Base-by-base conservation (phyloP, 306 rosid species). In the Benincasa hispida region DNA sequence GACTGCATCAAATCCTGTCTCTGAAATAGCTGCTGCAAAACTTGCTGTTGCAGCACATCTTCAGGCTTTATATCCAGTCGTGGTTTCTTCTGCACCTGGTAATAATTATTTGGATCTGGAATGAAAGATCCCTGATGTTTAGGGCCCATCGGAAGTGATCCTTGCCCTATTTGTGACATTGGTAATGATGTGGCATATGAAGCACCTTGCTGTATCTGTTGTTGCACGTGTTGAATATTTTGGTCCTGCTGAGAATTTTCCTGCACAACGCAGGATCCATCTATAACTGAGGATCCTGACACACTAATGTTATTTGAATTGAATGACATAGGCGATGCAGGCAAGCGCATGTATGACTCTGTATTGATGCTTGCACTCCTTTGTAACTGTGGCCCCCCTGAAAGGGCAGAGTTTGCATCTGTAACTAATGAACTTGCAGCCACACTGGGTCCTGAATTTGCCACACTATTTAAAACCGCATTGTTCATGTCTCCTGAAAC, bases 351-450 rank as follows among this genome's bases (percentile, higher is more conserved):
- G 79, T 94, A 90, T 3, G 99, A 87, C 76, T 94, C 97, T 19
- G 88, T 83, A 72, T 94, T 94, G 85, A 87, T 82, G 85, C 99
- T 94, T 50, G 97, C 96, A 83, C 99, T 94, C 91, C 99, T 89
- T 85, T 91, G 99, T 85, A 94, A 83, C 86, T 90, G 95, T 30
- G 96, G 95, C 7, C 97, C 99, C 58, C 97, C 99, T 21, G 99
- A 92, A 61, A 95, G 85, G 10, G 91, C 89, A 67, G 99, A 95
- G 85, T 95, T 95, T 65, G 96, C 99, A 90, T 95, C 99, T 41
- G 99, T 95, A 86, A 92, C 99, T 85, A 95, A 75, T 61, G 99
- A 94, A 87, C 98, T 91, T 10, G 96, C 97, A 76, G 97, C 98
- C 58, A 91, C 95, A 81, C 97, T 95, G 53, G 88, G 99, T 60